Percentiles rank a stretch among this genome's conserved stretches.
These are phyloP conservation scores for Suillus placidus DNA, from an alignment of 768 basidiomycete species.

Conservation along the genomic window DNA sequence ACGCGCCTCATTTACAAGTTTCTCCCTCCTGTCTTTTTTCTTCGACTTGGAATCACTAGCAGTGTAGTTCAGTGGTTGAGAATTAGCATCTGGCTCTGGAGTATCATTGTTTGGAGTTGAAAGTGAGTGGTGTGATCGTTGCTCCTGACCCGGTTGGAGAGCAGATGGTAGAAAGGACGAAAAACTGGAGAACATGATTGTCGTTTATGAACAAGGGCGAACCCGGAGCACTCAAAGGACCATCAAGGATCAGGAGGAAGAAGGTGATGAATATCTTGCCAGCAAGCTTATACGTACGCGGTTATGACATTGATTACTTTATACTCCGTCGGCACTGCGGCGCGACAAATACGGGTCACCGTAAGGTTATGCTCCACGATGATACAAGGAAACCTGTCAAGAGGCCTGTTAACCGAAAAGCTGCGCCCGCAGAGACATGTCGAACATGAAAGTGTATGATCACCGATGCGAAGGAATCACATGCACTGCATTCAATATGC, in stretches of 20 bases:
- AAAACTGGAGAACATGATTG: conserved; percentile 54
- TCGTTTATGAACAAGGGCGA: neutral
- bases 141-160: conserved; percentile 39
- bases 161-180: conserved; percentile 52
- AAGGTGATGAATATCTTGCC: neutral
- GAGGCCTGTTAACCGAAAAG: neutral
- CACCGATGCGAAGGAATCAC: neutral
- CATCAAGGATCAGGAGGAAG: conserved; percentile 8
- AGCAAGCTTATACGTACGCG: neutral
- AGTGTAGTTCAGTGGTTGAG: conserved; percentile 4
- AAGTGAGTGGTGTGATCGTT: conserved; percentile 26
- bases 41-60: conserved; percentile 41
- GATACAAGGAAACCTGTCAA: no score
- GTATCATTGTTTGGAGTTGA: conserved; percentile 17
- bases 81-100: conserved; percentile 14
- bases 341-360: neutral
- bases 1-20: conserved; percentile 51
- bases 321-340: conserved; percentile 4
- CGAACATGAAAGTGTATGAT: neutral
- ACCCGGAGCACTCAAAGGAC: conserved; percentile 5
- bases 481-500: neutral
- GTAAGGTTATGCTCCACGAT: neutral
- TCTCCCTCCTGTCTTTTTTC: conserved; percentile 50
- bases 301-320: neutral
- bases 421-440: neutral